phyloP scores from a whole-genome alignment of 208 protist genomes.

The Acanthamoeba royreba region DNA sequence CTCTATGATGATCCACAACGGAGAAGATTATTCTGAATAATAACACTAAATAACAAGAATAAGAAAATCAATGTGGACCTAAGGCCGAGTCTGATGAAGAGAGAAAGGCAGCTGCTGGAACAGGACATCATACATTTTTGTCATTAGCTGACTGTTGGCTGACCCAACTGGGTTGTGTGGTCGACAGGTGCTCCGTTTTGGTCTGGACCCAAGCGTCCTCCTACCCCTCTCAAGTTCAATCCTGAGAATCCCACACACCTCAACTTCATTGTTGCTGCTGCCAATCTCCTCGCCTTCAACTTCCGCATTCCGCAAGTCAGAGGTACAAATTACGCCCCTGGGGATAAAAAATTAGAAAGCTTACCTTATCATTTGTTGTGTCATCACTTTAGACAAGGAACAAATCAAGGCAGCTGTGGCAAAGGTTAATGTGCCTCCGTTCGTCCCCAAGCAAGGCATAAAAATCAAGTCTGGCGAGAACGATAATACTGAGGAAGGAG shows the following conservation, averaged over 20 bases:
- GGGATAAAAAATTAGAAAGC: background rate
- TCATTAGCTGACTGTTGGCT: background rate
- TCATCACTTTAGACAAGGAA: background rate
- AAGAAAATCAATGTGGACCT: background rate
- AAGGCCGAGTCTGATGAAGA: conserved; percentile 29
- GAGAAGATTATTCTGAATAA: conserved; percentile 10
- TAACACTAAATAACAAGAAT: background rate
- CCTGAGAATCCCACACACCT: conserved; percentile 70
- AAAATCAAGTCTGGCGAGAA: conserved; percentile 44
- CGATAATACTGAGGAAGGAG: conserved; percentile 29
- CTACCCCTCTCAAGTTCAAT: conserved; percentile 83
- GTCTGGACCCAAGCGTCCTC: conserved; percentile 88
- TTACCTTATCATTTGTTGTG: background rate
- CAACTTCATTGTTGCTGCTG: conserved; percentile 83
- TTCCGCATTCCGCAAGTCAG: conserved; percentile 54
- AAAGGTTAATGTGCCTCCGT: conserved; percentile 66
- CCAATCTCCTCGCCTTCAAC: conserved; percentile 84
- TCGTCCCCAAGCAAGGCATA: background rate
- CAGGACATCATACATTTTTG: background rate
- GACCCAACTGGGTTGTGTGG: background rate
- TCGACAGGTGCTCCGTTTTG: conserved; percentile 77
- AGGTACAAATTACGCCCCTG: background rate
- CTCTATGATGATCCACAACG: background rate
- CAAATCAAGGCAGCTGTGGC: conserved; percentile 1
- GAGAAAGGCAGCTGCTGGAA: background rate